Base-by-base conservation (phyloP, 1,284 basidiomycete genomes). In the Dichomitus squalens region DNA sequence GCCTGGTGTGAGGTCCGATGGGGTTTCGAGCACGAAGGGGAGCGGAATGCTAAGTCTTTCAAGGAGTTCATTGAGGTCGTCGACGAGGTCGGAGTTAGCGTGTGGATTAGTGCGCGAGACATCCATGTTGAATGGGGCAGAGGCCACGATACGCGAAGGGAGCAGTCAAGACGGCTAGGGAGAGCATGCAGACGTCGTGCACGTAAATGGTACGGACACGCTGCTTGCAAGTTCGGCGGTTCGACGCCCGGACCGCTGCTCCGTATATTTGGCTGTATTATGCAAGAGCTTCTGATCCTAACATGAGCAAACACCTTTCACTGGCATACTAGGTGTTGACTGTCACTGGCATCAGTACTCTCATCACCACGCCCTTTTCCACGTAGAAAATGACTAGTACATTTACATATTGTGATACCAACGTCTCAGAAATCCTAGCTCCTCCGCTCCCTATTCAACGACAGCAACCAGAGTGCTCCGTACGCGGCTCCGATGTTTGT, bases 1-100 rank as follows among this genome's bases (percentile, higher is more conserved):
- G 1, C 84, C 83, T 0, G 88, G 87, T 0, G 86, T 88, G n/a
- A 90, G 77, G 64, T 90, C 86, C n/a, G 75, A 72, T 9, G 85
- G 85, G n/a, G 82, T 78, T 40, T 82, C 73, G 12, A 90, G 68
- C 20, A 52, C 33, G 20, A 63, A 63, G 14, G 68, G 67, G 41
- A 89, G 77, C 1, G 84, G 81, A 31, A 89, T 76, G 27, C 72
- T 64, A 44, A 91, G 73, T 0, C 75, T 71, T 3, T 59, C 60
- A 34, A 90, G 76, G 49, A 90, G 81, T 7, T 64, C 63, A 61
- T 83, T 83, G 33, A 83, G 64, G 7, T 61, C 60, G 9, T 48
- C 54, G 21, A 73, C 67, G 11, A 78, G 64, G 8, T 38, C 40
- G 4, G 47, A n/a, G 23, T 31, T 25, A 2, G 35, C 20, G 8